phyloP scores from a whole-genome alignment of 176 grass and related monocot species.

The Triticum timopheevii region DNA sequence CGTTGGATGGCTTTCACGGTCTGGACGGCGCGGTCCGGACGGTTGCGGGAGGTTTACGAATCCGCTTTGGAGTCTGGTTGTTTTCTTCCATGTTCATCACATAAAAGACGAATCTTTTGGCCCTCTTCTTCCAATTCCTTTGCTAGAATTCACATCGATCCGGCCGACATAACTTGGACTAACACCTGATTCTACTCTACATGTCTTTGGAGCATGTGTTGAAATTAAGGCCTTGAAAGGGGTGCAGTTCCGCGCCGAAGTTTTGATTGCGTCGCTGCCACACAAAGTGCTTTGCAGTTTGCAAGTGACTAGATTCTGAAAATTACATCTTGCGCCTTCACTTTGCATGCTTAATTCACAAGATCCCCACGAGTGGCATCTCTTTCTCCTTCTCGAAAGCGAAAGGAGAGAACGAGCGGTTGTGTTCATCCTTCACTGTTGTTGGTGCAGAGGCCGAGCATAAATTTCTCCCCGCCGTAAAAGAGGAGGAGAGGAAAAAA shows the following conservation, averaged over 20 bases:
- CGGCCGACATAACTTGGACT: not conserved
- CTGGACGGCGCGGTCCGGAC: too few species aligned
- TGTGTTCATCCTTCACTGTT: too few species aligned
- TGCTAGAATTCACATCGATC: not conserved
- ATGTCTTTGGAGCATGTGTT: not conserved
- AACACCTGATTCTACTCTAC: not conserved
- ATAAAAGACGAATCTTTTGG: not conserved
- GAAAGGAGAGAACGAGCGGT: not conserved
- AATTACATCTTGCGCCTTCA: not conserved
- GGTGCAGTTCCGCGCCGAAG: not conserved
- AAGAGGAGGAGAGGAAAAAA: not conserved
- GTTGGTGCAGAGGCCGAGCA: not conserved
- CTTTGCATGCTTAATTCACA: not conserved
- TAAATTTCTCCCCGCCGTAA: too few species aligned
- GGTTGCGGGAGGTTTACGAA: too few species aligned
- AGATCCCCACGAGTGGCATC: conserved; percentile 24
- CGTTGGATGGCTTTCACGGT: too few species aligned
- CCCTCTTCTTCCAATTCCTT: not conserved
- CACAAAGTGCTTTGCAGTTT: not conserved
- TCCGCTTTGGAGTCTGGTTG: not conserved
- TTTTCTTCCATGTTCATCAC: conserved; percentile 11
- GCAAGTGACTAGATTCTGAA: not conserved
- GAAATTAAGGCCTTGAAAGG: not conserved
- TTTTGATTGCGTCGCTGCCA: not conserved
- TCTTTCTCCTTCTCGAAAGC: conserved; percentile 18